Percentiles rank a stretch among this genome's conserved stretches.
phyloP scores from a whole-genome alignment of 2,329 filamentous ascomycete genomes.

The Botrytis tulipae region DNA sequence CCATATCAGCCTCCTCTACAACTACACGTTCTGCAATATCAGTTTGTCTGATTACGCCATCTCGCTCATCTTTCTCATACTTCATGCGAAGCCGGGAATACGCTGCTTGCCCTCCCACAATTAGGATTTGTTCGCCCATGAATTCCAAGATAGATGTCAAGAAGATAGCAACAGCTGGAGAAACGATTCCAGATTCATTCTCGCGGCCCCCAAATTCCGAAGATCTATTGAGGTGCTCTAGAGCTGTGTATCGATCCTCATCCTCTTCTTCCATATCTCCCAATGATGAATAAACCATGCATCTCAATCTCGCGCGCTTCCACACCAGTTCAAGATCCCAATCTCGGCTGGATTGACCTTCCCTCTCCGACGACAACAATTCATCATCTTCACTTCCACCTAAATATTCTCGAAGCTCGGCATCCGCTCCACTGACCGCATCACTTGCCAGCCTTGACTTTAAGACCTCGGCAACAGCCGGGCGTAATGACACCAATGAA shows the following conservation, averaged over 20 bases:
- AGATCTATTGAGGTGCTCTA: conserved; percentile 66
- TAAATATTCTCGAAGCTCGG: conserved; percentile 84
- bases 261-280: conserved; percentile 98
- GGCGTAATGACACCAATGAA: conserved; percentile 69
- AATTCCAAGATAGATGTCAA: conserved; percentile 92
- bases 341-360: conserved; percentile 51
- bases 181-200: conserved; percentile 63
- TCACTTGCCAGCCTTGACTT: conserved; percentile 87
- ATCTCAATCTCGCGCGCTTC: conserved; percentile 88
- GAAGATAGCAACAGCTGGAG: conserved; percentile 91
- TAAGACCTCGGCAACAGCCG: conserved; percentile 80
- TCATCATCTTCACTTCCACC: conserved; percentile 77
- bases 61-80: conserved; percentile 58
- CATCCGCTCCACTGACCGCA: conserved; percentile 77
- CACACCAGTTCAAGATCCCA: conserved; percentile 94
- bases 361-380: conserved; percentile 53
- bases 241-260: conserved; percentile 82
- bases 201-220: conserved; percentile 50
- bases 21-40: conserved; percentile 64
- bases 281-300: conserved; percentile 97
- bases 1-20: conserved; percentile 90
- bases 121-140: conserved; percentile 84
- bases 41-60: conserved; percentile 46
- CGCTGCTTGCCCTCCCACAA: conserved; percentile 83
- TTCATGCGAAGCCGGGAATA: conserved; percentile 63